Evolutionary conservation across 2,329 filamentous ascomycete genomes (phyloP).

Genomic region (Talaromyces sp.): DNA sequence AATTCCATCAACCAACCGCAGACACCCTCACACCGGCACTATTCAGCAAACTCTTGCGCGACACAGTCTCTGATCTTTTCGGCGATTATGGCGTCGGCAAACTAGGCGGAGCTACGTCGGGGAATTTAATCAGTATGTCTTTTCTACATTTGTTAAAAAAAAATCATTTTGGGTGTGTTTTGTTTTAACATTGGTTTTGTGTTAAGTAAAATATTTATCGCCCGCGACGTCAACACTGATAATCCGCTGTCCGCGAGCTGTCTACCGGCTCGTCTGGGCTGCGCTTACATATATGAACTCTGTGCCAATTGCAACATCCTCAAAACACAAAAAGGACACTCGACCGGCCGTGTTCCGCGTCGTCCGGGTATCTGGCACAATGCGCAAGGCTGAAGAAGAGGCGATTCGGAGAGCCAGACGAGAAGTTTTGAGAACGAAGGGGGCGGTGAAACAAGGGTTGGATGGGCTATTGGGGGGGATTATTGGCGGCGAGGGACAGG

Average conservation of each 20-base stretch:
- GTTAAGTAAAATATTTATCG: constrained; percentile 83
- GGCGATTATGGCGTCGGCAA: constrained; percentile 73
- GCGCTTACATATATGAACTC: constrained; percentile 74
- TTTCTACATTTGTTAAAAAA: background rate
- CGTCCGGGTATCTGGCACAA: constrained; percentile 83
- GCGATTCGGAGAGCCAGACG: constrained; percentile 71
- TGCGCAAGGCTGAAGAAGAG: constrained; percentile 86
- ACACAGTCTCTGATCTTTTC: constrained; percentile 67
- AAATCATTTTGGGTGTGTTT: background rate
- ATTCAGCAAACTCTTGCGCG: constrained; percentile 64
- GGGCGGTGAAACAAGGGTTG: constrained; percentile 35
- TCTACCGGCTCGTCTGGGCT: constrained; percentile 86
- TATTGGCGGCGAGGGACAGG: constrained; percentile 30
- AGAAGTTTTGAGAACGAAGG: constrained; percentile 62
- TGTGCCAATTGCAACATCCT: constrained; percentile 47
- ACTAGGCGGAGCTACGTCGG: constrained; percentile 59
- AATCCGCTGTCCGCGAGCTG: constrained; percentile 71
- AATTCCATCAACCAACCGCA: constrained; percentile 73
- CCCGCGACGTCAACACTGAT: constrained; percentile 92
- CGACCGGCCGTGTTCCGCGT: constrained; percentile 72
- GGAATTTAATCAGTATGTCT: constrained; percentile 60
- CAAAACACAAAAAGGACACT: background rate
- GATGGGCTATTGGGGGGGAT: constrained; percentile 25
- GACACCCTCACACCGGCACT: constrained; percentile 61
- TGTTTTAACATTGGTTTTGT: background rate